Evolutionary conservation across 2,329 filamentous ascomycete genomes (phyloP), one percentile per base, ranked within the genome.

Genomic region (Trichoderma guizhouense): DNA sequence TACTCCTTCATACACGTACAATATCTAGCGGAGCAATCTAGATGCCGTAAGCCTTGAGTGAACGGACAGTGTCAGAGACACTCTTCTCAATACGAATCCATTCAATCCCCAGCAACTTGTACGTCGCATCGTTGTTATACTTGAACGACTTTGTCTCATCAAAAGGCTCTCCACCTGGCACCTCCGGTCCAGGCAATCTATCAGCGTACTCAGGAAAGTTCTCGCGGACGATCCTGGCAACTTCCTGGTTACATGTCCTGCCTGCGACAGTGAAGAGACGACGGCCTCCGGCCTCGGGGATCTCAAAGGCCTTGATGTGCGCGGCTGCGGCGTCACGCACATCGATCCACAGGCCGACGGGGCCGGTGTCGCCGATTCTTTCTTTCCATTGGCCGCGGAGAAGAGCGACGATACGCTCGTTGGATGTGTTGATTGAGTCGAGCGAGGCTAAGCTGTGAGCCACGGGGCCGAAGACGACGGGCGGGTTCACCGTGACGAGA

Each of bases 1-100:
- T 11, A 12, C 9, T 51, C n/a, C 11, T n/a, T 51, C n/a, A 3
- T 51, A 51, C n/a, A 21, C 8, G 18, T 21, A 32, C 15, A 24
- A 3, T 30, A 61, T 5, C 32, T 18, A 30, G 11, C 2, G 0
- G 11, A 9, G 7, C 7, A 14, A 18, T 70, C 60, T 66, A 81
- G 32, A 78, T 76, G 0, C 76, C 77, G 64, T 83, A 77, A n/a
- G 77, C 78, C 79, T 91, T 86, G 76, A 94, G 79, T 36, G 87
- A 90, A 80, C 88, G 88, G 21, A 92, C 85, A 7, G 90, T 86
- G 77, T 93, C 91, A 7, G 86, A 83, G 32, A 91, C 84, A 32
- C 84, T 86, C 81, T 90, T 84, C 79, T 93, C 90, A 39, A 93
- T 76, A 5, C 82, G 79, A 74, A 83, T 88, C 84, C 88, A 93